These are phyloP conservation scores for Eucalyptus melliodora DNA, from an alignment of 345 rosid species.

Conservation along the genomic window DNA sequence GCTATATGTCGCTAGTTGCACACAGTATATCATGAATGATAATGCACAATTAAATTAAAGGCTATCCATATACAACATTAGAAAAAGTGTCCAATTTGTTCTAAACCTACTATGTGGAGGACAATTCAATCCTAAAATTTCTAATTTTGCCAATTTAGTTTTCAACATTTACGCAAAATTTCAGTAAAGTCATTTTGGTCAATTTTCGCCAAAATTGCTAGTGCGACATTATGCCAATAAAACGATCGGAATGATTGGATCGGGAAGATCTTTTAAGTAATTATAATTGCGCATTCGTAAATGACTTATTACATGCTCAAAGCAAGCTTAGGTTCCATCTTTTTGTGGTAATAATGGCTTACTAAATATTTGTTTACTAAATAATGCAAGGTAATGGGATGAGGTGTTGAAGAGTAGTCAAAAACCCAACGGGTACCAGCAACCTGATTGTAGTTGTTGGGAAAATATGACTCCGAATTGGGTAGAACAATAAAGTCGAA, in stretches of 20 bases:
- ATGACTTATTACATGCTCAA: neutral
- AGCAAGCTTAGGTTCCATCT: neutral
- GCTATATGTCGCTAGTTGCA: neutral
- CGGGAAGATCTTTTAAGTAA: neutral
- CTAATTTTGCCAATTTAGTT: neutral
- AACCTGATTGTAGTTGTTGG: neutral
- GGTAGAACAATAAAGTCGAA: no score
- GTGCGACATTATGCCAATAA: accelerated
- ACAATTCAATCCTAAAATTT: neutral
- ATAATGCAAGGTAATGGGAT: neutral
- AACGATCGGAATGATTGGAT: neutral
- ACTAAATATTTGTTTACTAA: neutral
- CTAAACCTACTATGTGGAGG: neutral
- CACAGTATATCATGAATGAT: neutral
- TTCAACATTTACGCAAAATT: neutral
- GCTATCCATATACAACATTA: neutral
- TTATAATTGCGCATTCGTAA: neutral
- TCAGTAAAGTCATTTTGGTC: accelerated
- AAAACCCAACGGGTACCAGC: neutral
- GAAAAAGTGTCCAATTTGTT: neutral
- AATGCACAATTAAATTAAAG: neutral
- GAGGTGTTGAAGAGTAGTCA: no score
- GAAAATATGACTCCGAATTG: no score
- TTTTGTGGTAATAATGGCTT: neutral
- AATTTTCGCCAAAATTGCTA: accelerated